A percentile compares a stretch with the other conserved stretches of the same genome.
Evolutionary conservation across 352 stramenopile species (phyloP).

Genomic region (Blastocystis sp.): DNA sequence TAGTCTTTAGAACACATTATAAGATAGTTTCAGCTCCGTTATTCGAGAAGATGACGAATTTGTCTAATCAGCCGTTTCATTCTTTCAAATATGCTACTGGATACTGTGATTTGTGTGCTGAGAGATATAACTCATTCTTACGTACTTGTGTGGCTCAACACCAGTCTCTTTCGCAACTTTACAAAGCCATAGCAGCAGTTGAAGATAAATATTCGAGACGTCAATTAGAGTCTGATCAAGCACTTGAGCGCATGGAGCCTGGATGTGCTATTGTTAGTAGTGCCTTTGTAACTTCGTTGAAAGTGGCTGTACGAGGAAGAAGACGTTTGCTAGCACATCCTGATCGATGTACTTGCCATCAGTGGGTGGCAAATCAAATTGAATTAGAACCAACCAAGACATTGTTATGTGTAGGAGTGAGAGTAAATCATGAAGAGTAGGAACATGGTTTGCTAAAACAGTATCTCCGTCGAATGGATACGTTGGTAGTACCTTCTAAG

Average conservation of each 20-base stretch:
- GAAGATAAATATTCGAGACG: too few relatives aligned
- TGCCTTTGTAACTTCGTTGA: neutral
- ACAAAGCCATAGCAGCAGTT: neutral
- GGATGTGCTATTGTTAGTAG: neutral
- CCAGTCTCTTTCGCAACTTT: neutral
- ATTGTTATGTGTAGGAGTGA: neutral
- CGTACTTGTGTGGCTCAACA: neutral
- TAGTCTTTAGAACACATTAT: constrained; percentile 36
- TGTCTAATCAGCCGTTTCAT: neutral
- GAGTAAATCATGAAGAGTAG: too few relatives aligned
- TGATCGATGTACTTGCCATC: neutral
- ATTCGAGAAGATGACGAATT: neutral
- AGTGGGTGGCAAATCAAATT: neutral
- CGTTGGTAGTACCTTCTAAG: neutral
- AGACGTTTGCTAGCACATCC: neutral
- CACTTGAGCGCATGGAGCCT: too few relatives aligned
- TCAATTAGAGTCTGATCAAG: too few relatives aligned
- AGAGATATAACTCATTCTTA: neutral
- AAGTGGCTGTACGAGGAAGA: neutral
- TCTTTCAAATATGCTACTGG: neutral
- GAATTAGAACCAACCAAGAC: neutral
- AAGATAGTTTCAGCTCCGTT: neutral
- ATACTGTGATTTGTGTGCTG: neutral
- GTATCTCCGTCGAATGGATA: constrained; percentile 33
- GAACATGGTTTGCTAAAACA: neutral